These are phyloP conservation scores for Drosera capensis DNA, from an alignment of 148 eudicot species.

Conservation along the genomic window DNA sequence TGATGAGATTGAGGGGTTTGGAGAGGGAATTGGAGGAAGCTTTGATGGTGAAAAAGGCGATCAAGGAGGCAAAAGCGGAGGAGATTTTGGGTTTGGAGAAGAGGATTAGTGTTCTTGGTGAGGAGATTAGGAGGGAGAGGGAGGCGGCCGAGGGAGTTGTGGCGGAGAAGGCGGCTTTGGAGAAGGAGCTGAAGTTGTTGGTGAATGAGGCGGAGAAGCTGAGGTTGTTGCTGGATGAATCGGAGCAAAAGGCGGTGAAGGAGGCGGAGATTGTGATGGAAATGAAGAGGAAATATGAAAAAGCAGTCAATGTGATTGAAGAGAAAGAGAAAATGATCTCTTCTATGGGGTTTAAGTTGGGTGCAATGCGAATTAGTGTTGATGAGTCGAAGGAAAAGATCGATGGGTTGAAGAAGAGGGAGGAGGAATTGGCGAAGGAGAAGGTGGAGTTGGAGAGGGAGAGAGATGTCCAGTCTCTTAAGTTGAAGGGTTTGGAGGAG, in stretches of 20 bases:
- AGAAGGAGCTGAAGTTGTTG: slow-evolving; percentile 5
- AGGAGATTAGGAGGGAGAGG: slow-evolving; percentile 19
- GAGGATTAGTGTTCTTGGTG: slow-evolving; percentile 11
- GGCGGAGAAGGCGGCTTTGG: slow-evolving; percentile 24
- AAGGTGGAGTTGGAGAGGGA: slow-evolving; percentile 14
- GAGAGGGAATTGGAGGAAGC: slow-evolving; percentile 26
- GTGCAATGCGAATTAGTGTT: slow-evolving; percentile 11
- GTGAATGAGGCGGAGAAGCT: slow-evolving; percentile 17
- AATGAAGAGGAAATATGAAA: slow-evolving; percentile 10
- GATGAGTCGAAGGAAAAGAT: slow-evolving; percentile 14
- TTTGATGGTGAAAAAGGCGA: slow-evolving; percentile 24
- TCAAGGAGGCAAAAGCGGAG: slow-evolving; percentile 20
- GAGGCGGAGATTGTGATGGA: slow-evolving; percentile 12
- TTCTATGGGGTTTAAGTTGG: slow-evolving; percentile 15
- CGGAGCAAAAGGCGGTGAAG: slow-evolving; percentile 17
- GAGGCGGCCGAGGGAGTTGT: slow-evolving; percentile 4
- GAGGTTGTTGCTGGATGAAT: slow-evolving; percentile 16
- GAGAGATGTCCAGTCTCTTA: slow-evolving; percentile 7
- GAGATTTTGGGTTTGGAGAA: slow-evolving; percentile 28
- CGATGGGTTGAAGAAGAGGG: slow-evolving; percentile 19
- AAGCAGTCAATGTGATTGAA: slow-evolving; percentile 11
- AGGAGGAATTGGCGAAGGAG: slow-evolving; percentile 16
- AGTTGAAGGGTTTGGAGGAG: slow-evolving; percentile 25
- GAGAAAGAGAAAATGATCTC: slow-evolving; percentile 25
- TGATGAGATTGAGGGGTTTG: slow-evolving; percentile 15